Conservation (phyloP, 1,284 basidiomycete species). For the Cutaneotrichosporon spelunceum region DNA sequence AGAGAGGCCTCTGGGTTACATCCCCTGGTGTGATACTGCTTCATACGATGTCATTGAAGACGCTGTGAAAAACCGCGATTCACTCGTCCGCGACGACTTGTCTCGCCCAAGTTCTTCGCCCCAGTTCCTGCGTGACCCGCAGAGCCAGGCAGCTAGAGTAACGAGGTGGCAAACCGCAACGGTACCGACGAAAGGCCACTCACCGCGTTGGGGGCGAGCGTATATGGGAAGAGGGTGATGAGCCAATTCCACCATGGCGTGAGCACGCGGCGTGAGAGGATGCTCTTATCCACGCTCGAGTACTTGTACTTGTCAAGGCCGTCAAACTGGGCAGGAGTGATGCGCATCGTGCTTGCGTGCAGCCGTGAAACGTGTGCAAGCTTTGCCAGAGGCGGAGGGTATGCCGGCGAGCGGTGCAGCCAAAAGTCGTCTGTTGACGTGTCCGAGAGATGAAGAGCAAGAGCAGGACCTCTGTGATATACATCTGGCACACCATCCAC, state of each 20-base stretch:
- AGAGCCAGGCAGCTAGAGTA: background rate
- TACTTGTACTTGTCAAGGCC: slow-evolving; percentile 60
- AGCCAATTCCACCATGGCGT: slow-evolving; percentile 94
- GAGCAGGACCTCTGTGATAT: background rate
- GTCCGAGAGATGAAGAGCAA: background rate
- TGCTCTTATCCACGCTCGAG: slow-evolving; percentile 57
- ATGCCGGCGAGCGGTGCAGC: slow-evolving; percentile 2
- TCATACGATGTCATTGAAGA: background rate
- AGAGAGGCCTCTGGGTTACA: background rate
- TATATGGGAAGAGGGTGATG: slow-evolving; percentile 82
- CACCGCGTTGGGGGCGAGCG: slow-evolving; percentile 87
- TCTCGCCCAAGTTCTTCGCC: background rate
- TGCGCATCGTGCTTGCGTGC: slow-evolving; percentile 33
- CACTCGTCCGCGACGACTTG: background rate
- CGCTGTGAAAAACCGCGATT: background rate
- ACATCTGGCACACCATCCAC: background rate
- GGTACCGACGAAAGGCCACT: slow-evolving; percentile 36
- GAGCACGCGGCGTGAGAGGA: slow-evolving; percentile 58
- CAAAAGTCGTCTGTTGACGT: slow-evolving; percentile 10
- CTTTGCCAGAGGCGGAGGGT: background rate
- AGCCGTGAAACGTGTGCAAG: slow-evolving; percentile 1
- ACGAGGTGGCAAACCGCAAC: background rate
- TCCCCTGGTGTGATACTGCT: background rate
- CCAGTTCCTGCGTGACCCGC: background rate
- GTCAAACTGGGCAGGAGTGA: slow-evolving; percentile 51